phyloP scores from a whole-genome alignment of 2,329 filamentous ascomycete genomes.

The Colletotrichum tropicicola region DNA sequence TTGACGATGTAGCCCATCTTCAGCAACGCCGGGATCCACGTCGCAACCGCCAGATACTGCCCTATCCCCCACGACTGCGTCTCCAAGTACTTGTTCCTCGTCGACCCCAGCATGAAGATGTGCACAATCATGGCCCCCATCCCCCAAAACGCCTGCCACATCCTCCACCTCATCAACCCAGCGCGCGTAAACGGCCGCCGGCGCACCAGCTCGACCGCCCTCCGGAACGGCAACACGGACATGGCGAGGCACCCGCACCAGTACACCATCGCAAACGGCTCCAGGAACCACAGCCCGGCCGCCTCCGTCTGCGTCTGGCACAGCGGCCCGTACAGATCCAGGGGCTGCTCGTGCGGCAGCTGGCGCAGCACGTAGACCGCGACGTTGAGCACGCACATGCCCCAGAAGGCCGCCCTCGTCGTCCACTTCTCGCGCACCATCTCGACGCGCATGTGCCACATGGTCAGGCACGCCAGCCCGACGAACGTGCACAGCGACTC shows the following conservation, averaged over 20 bases:
- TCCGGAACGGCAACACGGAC: not conserved
- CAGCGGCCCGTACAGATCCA: not conserved
- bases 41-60: not conserved
- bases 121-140: not conserved
- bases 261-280: not conserved
- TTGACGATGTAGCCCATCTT: not conserved
- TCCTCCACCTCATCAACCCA: not conserved
- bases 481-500: not conserved
- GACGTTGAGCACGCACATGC: not conserved
- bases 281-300: not conserved
- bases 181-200: not conserved
- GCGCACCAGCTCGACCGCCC: not conserved
- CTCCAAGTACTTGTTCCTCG: not conserved
- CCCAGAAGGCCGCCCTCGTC: not conserved
- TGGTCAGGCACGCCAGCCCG: not conserved
- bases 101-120: not conserved
- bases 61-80: not conserved
- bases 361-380: not conserved
- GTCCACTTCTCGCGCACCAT: not conserved
- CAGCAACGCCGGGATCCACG: not conserved
- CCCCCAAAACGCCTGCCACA: not conserved
- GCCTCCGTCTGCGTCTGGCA: not conserved
- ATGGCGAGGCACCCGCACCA: not conserved
- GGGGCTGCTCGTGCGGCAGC: not conserved
- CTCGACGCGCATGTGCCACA: not conserved